phyloP scores from a whole-genome alignment of 352 stramenopile genomes.

The Phytophthora rubi region DNA sequence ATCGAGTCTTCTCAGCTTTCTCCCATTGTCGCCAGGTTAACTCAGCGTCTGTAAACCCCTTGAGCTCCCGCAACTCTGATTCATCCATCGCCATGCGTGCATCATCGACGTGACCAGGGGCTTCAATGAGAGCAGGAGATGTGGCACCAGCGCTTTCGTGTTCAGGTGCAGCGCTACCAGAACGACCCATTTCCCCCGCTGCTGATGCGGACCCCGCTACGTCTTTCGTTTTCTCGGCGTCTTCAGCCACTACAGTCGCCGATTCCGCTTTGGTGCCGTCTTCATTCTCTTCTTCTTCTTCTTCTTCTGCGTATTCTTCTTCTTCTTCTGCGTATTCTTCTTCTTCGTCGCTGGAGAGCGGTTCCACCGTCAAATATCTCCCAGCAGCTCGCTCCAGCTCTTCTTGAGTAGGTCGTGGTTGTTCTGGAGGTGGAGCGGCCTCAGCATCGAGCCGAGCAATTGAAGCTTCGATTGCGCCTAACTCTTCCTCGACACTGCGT shows the following conservation, averaged over 20 bases:
- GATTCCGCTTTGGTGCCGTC: not conserved
- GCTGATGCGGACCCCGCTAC: not conserved
- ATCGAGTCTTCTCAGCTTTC: slow-evolving; percentile 42
- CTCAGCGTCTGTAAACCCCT: slow-evolving; percentile 50
- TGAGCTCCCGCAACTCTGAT: slow-evolving; percentile 53
- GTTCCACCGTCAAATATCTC: slow-evolving; percentile 41
- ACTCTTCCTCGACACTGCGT: slow-evolving; percentile 34
- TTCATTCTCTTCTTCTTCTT: slow-evolving; percentile 5
- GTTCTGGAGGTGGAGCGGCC: slow-evolving; percentile 23
- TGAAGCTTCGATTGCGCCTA: slow-evolving; percentile 30
- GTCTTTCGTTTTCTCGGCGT: not conserved
- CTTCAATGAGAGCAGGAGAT: not conserved
- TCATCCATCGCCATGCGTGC: slow-evolving; percentile 45
- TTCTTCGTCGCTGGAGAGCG: slow-evolving; percentile 24
- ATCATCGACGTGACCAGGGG: slow-evolving; percentile 19
- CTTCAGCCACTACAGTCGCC: not conserved
- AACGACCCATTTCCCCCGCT: not conserved
- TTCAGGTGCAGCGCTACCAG: slow-evolving; percentile 3
- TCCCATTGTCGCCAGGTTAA: slow-evolving; percentile 59
- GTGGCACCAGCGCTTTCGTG: not conserved
- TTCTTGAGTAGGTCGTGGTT: slow-evolving; percentile 43
- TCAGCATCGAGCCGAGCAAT: slow-evolving; percentile 44
- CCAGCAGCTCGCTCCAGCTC: slow-evolving; percentile 46
- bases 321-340: slow-evolving; percentile 26
- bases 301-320: slow-evolving; percentile 26